Conservation (phyloP, 202 grass and related monocot genomes). For the Setaria viridis region DNA sequence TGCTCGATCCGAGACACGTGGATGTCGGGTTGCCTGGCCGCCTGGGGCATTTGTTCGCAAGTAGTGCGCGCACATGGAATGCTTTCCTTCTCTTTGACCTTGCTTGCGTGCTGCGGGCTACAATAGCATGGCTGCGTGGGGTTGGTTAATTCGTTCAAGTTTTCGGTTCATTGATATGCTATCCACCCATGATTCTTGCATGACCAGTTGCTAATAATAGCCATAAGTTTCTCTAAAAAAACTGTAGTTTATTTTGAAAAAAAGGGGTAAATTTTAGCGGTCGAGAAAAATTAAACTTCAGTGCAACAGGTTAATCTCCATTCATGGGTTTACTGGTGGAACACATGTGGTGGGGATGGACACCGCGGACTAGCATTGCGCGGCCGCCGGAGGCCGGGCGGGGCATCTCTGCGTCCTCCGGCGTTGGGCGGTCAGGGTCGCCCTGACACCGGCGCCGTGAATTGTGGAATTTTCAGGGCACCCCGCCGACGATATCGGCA, state of each 20-base stretch:
- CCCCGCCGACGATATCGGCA: neutral
- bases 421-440: neutral
- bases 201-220: neutral
- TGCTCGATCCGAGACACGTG: conserved; percentile 29
- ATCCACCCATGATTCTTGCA: neutral
- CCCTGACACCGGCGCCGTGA: conserved; percentile 10
- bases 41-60: neutral
- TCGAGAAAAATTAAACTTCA: too few relatives aligned
- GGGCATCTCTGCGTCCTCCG: too few relatives aligned
- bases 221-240: too few relatives aligned
- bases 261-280: too few relatives aligned
- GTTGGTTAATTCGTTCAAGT: neutral
- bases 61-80: neutral
- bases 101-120: neutral
- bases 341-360: too few relatives aligned
- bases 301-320: too few relatives aligned
- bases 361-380: too few relatives aligned
- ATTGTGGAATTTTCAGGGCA: neutral
- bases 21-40: neutral
- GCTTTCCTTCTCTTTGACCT: neutral
- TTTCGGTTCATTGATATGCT: neutral
- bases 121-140: too few relatives aligned
- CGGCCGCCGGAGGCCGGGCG: too few relatives aligned
- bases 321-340: too few relatives aligned
- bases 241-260: too few relatives aligned